Evolutionary conservation across 768 basidiomycete species (phyloP).

Genomic region (Amanita inopinata): DNA sequence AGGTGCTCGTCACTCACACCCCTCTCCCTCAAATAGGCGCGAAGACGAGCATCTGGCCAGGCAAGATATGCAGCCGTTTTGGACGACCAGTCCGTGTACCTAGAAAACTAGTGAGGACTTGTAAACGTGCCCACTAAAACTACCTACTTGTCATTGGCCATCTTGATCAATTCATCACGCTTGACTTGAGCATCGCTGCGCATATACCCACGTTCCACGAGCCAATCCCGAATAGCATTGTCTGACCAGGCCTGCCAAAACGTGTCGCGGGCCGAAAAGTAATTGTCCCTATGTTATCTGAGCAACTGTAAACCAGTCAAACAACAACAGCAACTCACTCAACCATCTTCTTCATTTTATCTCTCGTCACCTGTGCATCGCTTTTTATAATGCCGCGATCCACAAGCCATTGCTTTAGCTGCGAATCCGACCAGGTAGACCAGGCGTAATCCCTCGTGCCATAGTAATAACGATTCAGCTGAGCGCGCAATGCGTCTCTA

Average conservation of each 20-base stretch:
- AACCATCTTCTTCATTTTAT: constrained; percentile 72
- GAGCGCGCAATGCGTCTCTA: constrained; percentile 49
- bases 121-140: background rate
- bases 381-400: constrained; percentile 63
- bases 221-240: constrained; percentile 60
- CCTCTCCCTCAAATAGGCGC: constrained; percentile 76
- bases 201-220: constrained; percentile 64
- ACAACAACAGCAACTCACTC: constrained; percentile 29
- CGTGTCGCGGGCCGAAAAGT: constrained; percentile 47
- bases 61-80: constrained; percentile 58
- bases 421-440: constrained; percentile 67
- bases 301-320: background rate
- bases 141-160: constrained; percentile 62
- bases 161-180: constrained; percentile 65
- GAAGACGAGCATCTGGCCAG: constrained; percentile 91
- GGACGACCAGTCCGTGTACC: constrained; percentile 37
- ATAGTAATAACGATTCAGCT: constrained; percentile 81
- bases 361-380: constrained; percentile 52
- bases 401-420: constrained; percentile 74
- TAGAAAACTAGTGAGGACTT: constrained; percentile 17
- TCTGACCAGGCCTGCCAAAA: constrained; percentile 67
- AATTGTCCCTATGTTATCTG: constrained; percentile 47
- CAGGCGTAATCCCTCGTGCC: constrained; percentile 42
- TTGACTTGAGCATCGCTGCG: constrained; percentile 49
- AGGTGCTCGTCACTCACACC: constrained; percentile 64